phyloP scores from a whole-genome alignment of 192 early-diverging fungal species.

The Dissophora ornata region DNA sequence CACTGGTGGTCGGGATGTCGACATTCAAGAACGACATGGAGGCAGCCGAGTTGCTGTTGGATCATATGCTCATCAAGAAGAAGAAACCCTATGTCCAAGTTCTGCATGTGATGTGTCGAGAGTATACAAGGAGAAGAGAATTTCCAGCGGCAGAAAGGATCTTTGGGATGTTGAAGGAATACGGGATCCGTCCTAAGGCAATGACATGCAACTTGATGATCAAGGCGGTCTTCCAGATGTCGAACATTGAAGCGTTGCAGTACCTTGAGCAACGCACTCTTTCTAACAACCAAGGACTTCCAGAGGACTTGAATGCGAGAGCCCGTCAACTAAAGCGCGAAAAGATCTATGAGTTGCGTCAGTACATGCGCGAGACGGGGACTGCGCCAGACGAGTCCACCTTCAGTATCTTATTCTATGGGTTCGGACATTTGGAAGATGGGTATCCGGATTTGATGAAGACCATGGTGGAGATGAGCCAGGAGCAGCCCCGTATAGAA shows the following conservation, averaged over 20 bases:
- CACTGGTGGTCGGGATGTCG: slow-evolving; percentile 31
- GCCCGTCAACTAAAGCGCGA: slow-evolving; percentile 16
- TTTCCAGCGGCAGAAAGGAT: slow-evolving; percentile 36
- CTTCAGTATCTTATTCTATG: slow-evolving; percentile 36
- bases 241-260: slow-evolving; percentile 17
- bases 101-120: slow-evolving; percentile 44
- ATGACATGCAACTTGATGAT: slow-evolving; percentile 46
- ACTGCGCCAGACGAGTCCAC: slow-evolving; percentile 19
- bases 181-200: slow-evolving; percentile 30
- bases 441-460: slow-evolving; percentile 34
- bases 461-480: slow-evolving; percentile 23
- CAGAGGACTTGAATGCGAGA: neutral
- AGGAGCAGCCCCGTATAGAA: neutral
- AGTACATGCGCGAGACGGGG: slow-evolving; percentile 19
- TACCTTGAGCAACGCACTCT: neutral
- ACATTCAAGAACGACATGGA: slow-evolving; percentile 52
- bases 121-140: slow-evolving; percentile 29
- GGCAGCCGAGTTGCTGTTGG: slow-evolving; percentile 42
- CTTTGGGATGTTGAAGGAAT: slow-evolving; percentile 41
- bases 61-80: slow-evolving; percentile 46
- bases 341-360: slow-evolving; percentile 15
- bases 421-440: slow-evolving; percentile 35
- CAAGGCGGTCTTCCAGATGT: slow-evolving; percentile 29
- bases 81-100: slow-evolving; percentile 42
- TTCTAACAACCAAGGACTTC: neutral